These are phyloP conservation scores for Globisporangium spiculum DNA, from an alignment of 352 stramenopile genomes.

Conservation along the genomic window DNA sequence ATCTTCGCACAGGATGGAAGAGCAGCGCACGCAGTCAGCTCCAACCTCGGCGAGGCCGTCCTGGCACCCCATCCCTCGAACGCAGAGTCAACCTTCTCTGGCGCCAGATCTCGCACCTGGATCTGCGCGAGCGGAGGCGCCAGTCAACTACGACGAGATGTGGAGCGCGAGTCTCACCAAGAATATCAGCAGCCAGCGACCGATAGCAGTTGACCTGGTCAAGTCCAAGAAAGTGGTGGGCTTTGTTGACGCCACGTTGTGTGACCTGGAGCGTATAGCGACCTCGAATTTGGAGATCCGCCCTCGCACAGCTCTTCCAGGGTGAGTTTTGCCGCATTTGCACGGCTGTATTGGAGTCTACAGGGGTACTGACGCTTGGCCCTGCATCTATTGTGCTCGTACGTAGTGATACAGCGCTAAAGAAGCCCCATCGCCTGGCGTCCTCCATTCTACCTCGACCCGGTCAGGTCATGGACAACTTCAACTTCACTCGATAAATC, in stretches of 20 bases:
- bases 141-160: constrained; percentile 58
- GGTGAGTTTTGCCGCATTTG: constrained; percentile 2
- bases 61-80: constrained; percentile 29
- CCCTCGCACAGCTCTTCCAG: constrained; percentile 13
- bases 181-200: constrained; percentile 18
- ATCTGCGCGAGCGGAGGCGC: constrained; percentile 1
- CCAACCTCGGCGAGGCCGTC: constrained; percentile 17
- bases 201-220: constrained; percentile 4
- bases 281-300: constrained; percentile 28
- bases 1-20: constrained; percentile 19
- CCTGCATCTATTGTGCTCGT: background rate
- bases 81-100: constrained; percentile 35
- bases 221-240: constrained; percentile 13
- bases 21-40: constrained; percentile 40
- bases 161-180: constrained; percentile 49
- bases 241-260: background rate
- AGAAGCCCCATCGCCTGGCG: constrained; percentile 36
- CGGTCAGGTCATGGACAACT: constrained; percentile 27
- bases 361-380: background rate
- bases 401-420: constrained; percentile 9
- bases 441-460: constrained; percentile 34
- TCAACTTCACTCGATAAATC: constrained; percentile 35
- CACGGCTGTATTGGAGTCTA: background rate
- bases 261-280: constrained; percentile 30
- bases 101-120: background rate